A percentile compares a stretch with the other conserved stretches of the same genome.
Conservation (phyloP, 2,329 filamentous ascomycete genomes). For the Claviceps sp. region DNA sequence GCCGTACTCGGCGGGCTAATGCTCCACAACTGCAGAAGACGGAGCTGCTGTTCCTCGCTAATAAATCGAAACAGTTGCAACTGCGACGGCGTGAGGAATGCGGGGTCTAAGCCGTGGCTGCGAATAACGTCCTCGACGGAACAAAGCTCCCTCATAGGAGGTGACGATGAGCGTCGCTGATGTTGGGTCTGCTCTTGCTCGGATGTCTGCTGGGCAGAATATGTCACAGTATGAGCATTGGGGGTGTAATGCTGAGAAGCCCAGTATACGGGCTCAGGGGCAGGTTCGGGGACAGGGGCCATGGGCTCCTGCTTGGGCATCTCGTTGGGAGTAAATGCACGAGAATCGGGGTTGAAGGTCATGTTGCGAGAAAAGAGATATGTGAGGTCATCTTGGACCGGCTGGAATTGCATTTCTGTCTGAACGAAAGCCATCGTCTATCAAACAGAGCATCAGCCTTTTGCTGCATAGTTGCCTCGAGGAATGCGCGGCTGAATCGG, state of each 20-base stretch:
- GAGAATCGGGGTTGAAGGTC: slow-evolving; percentile 39
- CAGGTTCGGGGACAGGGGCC: slow-evolving; percentile 12
- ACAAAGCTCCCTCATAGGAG: slow-evolving; percentile 32
- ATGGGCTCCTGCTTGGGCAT: slow-evolving; percentile 17
- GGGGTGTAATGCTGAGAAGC: slow-evolving; percentile 77
- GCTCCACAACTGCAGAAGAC: slow-evolving; percentile 74
- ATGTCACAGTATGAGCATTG: slow-evolving; percentile 46
- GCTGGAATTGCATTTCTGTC: slow-evolving; percentile 22
- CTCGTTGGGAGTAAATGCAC: slow-evolving; percentile 11
- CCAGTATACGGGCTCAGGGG: slow-evolving; percentile 44
- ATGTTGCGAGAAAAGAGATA: slow-evolving; percentile 66
- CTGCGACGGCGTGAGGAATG: slow-evolving; percentile 58
- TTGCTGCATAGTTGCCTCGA: too few species aligned
- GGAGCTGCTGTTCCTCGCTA: slow-evolving; percentile 54
- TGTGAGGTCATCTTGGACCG: slow-evolving; percentile 71
- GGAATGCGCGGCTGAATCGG: not conserved
- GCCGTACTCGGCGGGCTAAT: slow-evolving; percentile 57
- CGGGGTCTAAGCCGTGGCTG: slow-evolving; percentile 56
- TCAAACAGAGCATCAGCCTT: not conserved
- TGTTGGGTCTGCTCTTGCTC: slow-evolving; percentile 10
- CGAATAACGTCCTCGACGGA: slow-evolving; percentile 45
- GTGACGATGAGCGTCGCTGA: slow-evolving; percentile 36
- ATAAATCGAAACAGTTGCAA: slow-evolving; percentile 67
- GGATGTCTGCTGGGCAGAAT: slow-evolving; percentile 16
- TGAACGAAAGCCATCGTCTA: slow-evolving; percentile 25